Percentiles rank a stretch among this genome's conserved stretches.
These are phyloP conservation scores for Paraphaeosphaeria minitans DNA, from an alignment of 2,329 filamentous ascomycete species.

Conservation along the genomic window DNA sequence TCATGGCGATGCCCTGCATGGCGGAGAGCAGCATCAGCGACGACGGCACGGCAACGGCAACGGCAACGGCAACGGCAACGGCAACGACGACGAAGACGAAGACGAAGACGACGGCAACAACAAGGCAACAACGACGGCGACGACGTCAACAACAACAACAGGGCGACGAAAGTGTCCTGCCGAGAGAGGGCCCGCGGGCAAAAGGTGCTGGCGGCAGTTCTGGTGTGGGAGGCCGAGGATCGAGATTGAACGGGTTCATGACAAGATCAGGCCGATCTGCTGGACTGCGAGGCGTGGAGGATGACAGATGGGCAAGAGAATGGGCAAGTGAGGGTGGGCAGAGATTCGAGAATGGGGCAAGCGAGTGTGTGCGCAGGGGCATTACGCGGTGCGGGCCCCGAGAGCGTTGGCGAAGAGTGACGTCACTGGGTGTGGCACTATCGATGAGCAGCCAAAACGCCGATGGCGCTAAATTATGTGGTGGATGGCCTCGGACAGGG, in stretches of 20 bases:
- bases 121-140: not conserved
- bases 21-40: not conserved
- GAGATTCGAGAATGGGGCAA: no score
- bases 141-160: not conserved
- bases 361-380: not conserved
- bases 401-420: not conserved
- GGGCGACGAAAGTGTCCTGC: not conserved
- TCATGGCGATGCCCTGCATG: not conserved
- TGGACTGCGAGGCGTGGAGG: constrained; percentile 8
- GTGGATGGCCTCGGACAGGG: constrained; percentile 3
- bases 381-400: not conserved
- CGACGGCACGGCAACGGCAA: no score
- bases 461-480: constrained; percentile 4
- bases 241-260: constrained; percentile 1
- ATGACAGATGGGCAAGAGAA: no score
- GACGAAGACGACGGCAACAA: no score
- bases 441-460: constrained; percentile 1
- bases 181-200: not conserved
- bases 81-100: no score
- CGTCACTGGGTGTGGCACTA: not conserved
- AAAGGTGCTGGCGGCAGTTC: not conserved
- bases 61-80: not conserved
- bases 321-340: not conserved
- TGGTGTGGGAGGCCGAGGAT: not conserved
- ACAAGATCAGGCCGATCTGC: constrained; percentile 6